Base-by-base conservation (phyloP, 2,329 filamentous ascomycete genomes). In the Hypoxylon sp. region DNA sequence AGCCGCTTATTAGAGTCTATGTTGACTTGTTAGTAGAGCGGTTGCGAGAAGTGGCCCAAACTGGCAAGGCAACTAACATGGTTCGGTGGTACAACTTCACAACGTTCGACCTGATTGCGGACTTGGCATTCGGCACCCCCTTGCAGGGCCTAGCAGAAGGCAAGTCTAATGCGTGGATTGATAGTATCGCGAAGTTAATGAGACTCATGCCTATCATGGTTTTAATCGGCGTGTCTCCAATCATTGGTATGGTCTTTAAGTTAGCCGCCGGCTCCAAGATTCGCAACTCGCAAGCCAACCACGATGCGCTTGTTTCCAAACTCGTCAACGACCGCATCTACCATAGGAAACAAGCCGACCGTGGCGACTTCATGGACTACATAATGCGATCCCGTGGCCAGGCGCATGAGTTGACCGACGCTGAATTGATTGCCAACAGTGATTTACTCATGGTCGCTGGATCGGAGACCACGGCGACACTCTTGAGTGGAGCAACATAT, bases 41-140 rank as follows among this genome's bases (percentile, higher is more conserved):
- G 46, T 53, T 81, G 24, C 72, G 74, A 24, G 72, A 74, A 22
- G 60, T 71, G 22, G 71, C 73, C 3, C 57, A 63, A 14, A 59
- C 61, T 1, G 71, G 69, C 19, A 37, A 73, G 24, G 24, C 73
- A 9, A 66, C 74, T 8, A 69, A 77, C 42, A 78, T 81, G 74
- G 76, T 74, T 10, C 72, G 75, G 50, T 82, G 80, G 79, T 81
- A 74, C 63, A 80, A 80, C 51, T 75, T 76, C 50, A 74, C 73
- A 3, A 74, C 74, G 17, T 76, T 75, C 58, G 75, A 75, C 61
- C 52, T 76, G 47, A 75, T 76, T 47, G 74, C 72, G 5, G 74
- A 76, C 55, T 66, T 76, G 31, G 71, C 73, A 14, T 76, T 70
- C 35, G 75, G 75, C 2, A 73, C 68, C 8, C 58, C 74, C 1